phyloP scores from a whole-genome alignment of 805 yeast genomes.

The Saturnispora serradocipensis region DNA sequence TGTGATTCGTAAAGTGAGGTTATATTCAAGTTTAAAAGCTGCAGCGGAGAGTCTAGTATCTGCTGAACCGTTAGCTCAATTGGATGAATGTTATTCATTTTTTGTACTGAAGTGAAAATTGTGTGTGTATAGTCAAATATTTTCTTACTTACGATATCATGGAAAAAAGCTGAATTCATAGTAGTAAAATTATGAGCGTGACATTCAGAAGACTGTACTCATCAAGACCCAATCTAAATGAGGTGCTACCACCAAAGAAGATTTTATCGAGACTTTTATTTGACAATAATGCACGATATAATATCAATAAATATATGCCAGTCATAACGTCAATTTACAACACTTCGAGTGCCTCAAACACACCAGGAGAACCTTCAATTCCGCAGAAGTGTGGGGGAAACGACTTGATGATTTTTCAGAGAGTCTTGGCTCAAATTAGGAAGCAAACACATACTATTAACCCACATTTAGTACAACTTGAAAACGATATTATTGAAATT shows the following conservation, averaged over 20 bases:
- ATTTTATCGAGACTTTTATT: conserved; percentile 51
- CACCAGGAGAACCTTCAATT: conserved; percentile 11
- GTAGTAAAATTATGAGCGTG: neutral
- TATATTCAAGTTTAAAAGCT: conserved; percentile 39
- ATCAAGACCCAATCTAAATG: conserved; percentile 31
- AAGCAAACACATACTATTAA: conserved; percentile 51
- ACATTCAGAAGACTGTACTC: conserved; percentile 3
- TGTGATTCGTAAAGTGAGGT: conserved; percentile 50
- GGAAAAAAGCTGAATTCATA: neutral
- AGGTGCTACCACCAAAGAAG: conserved; percentile 50
- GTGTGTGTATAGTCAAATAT: neutral
- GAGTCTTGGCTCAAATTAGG: conserved; percentile 54
- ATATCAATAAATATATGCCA: conserved; percentile 45
- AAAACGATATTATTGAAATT: conserved; percentile 63
- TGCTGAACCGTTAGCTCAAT: conserved; percentile 52
- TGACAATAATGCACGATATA: conserved; percentile 53
- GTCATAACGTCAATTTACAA: conserved; percentile 44
- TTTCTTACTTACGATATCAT: neutral
- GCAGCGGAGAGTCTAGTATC: conserved; percentile 45
- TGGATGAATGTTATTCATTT: conserved; percentile 38
- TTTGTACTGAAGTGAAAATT: neutral
- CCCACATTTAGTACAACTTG: conserved; percentile 48
- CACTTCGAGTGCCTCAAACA: conserved; percentile 17
- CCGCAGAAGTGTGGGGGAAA: conserved; percentile 35
- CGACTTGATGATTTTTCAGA: conserved; percentile 62